A percentile compares a stretch with the other conserved stretches of the same genome.
phyloP scores from a whole-genome alignment of 495 filamentous ascomycete species.

The Aspergillus bridgeri region DNA sequence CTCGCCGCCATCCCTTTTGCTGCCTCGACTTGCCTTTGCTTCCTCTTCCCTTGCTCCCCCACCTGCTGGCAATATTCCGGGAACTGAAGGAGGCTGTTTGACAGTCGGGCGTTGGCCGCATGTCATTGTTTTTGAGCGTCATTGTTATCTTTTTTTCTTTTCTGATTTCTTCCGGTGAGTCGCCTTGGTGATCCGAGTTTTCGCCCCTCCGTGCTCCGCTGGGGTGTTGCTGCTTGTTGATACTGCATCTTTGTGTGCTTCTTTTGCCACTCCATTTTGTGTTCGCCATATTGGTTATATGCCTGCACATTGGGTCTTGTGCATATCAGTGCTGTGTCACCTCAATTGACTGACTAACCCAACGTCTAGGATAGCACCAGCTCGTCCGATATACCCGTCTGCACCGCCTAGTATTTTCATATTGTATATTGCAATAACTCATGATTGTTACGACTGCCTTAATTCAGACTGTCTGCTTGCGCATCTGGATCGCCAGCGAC shows the following conservation, averaged over 20 bases:
- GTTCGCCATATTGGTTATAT: not conserved
- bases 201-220: not conserved
- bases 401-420: constrained; percentile 10
- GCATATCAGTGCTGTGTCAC: not conserved
- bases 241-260: not conserved
- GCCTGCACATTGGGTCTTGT: not conserved
- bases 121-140: constrained; percentile 29
- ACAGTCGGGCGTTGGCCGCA: constrained; percentile 29
- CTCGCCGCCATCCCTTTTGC: constrained; percentile 11
- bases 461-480: constrained; percentile 2
- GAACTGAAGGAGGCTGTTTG: constrained; percentile 7
- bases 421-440: constrained; percentile 15
- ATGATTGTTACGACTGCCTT: constrained; percentile 22
- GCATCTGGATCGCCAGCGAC: constrained; percentile 14
- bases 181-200: not conserved
- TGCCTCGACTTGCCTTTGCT: constrained; percentile 1
- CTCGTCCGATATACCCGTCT: constrained; percentile 18
- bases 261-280: not conserved
- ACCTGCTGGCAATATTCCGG: constrained; percentile 7
- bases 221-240: not conserved
- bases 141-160: constrained; percentile 18
- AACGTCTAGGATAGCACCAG: not conserved
- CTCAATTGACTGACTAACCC: not conserved
- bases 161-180: constrained; percentile 19
- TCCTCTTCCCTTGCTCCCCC: constrained; percentile 20